Conservation (phyloP, 139 green algal genomes). For the Microglena sp. region DNA sequence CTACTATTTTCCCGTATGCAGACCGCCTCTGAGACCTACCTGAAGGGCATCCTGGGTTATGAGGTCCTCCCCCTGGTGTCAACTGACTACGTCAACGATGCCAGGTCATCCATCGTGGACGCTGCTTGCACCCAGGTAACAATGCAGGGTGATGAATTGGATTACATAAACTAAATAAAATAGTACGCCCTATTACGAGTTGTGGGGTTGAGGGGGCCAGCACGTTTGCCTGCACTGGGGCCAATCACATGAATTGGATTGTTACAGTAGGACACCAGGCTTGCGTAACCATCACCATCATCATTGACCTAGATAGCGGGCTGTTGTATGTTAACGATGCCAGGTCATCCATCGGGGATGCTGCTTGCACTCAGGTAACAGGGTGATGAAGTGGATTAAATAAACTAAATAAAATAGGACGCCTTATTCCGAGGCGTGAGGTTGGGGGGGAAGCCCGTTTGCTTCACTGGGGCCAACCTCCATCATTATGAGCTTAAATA, state of each 20-base stretch:
- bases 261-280: neutral
- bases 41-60: slow-evolving; percentile 66
- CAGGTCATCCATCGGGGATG: neutral
- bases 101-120: slow-evolving; percentile 66
- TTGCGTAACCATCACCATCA: neutral
- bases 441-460: neutral
- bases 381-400: neutral
- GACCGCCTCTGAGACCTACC: slow-evolving; percentile 53
- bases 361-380: slow-evolving; percentile 25
- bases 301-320: neutral
- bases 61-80: slow-evolving; percentile 62
- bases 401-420: neutral
- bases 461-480: neutral
- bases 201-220: no score
- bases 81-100: slow-evolving; percentile 77
- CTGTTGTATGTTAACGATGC: neutral
- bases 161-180: no score
- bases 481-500: neutral
- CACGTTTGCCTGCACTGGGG: no score
- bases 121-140: slow-evolving; percentile 55
- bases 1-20: slow-evolving; percentile 9
- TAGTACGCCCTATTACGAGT: no score
- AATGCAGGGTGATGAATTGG: neutral
- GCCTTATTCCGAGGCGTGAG: neutral
- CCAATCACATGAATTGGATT: no score